Evolutionary conservation across 345 rosid species (phyloP).

Genomic region (Hypericum perforatum): DNA sequence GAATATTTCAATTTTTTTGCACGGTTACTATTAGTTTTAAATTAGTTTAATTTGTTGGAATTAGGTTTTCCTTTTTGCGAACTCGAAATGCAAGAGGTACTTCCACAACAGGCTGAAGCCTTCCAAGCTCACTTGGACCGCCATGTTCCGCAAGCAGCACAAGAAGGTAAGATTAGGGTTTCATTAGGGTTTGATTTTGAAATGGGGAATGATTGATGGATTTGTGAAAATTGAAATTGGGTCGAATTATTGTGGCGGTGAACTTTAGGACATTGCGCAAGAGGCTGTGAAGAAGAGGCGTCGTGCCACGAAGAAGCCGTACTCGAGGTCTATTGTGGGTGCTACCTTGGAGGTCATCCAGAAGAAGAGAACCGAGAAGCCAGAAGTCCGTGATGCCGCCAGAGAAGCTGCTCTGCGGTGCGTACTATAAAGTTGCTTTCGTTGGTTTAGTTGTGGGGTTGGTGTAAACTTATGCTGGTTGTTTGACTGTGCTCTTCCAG

Average conservation of each 20-base stretch:
- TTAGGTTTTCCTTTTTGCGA: slow-evolving; percentile 27
- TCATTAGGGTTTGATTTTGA: no score
- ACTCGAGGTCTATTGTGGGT: slow-evolving; percentile 25
- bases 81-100: slow-evolving; percentile 31
- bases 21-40: neutral
- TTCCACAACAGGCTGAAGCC: slow-evolving; percentile 30
- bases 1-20: neutral
- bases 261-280: slow-evolving; percentile 21
- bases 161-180: slow-evolving; percentile 16
- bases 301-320: slow-evolving; percentile 24
- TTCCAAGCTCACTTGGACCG: slow-evolving; percentile 30
- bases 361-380: slow-evolving; percentile 28
- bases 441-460: neutral
- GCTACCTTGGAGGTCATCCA: slow-evolving; percentile 34
- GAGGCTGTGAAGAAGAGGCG: slow-evolving; percentile 29
- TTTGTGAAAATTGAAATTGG: neutral
- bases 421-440: neutral
- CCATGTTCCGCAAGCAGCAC: slow-evolving; percentile 29
- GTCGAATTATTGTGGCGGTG: neutral
- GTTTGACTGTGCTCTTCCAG: slow-evolving; percentile 2
- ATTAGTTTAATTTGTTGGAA: neutral
- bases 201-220: no score
- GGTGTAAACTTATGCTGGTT: neutral
- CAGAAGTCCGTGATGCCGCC: slow-evolving; percentile 30
- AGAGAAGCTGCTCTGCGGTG: slow-evolving; percentile 30